Evolutionary conservation across 2,329 filamentous ascomycete species (phyloP).

Genomic region (Zalaria obscura): DNA sequence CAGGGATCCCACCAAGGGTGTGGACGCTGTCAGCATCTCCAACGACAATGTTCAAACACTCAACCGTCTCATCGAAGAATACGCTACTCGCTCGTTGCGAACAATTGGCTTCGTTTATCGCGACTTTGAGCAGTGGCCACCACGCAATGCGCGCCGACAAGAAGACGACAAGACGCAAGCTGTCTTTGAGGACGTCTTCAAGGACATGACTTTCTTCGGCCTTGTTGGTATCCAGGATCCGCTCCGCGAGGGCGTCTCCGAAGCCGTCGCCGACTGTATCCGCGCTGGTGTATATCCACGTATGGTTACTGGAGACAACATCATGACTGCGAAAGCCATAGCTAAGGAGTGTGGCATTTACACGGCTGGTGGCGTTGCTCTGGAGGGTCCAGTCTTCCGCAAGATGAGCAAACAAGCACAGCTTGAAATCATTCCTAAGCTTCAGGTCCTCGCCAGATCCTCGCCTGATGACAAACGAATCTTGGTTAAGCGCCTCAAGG

Average conservation of each 20-base stretch:
- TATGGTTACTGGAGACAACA: conserved; percentile 63
- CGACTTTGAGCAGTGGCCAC: conserved; percentile 65
- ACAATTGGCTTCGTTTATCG: conserved; percentile 76
- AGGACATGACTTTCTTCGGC: conserved; percentile 58
- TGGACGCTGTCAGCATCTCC: conserved; percentile 38
- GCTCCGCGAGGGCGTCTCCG: conserved; percentile 51
- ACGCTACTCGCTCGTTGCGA: conserved; percentile 65
- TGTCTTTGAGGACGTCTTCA: conserved; percentile 54
- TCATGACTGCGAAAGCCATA: conserved; percentile 59
- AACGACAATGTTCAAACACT: conserved; percentile 44
- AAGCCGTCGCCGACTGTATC: conserved; percentile 53
- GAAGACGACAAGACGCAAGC: conserved; percentile 50
- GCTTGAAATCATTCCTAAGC: conserved; percentile 42
- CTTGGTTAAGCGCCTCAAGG: conserved; percentile 49
- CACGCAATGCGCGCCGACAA: conserved; percentile 41
- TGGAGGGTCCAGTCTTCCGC: conserved; percentile 31
- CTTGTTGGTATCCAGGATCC: conserved; percentile 65
- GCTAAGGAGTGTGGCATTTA: conserved; percentile 58
- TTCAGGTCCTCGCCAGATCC: conserved; percentile 55
- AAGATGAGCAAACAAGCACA: conserved; percentile 29
- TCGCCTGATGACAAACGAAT: conserved; percentile 57
- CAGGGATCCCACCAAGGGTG: conserved; percentile 44
- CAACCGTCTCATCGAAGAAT: conserved; percentile 56
- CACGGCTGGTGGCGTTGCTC: conserved; percentile 25
- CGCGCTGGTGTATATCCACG: conserved; percentile 56